Evolutionary conservation across 306 rosid genomes (phyloP).

Genomic region (Gynostemma pentaphyllum): DNA sequence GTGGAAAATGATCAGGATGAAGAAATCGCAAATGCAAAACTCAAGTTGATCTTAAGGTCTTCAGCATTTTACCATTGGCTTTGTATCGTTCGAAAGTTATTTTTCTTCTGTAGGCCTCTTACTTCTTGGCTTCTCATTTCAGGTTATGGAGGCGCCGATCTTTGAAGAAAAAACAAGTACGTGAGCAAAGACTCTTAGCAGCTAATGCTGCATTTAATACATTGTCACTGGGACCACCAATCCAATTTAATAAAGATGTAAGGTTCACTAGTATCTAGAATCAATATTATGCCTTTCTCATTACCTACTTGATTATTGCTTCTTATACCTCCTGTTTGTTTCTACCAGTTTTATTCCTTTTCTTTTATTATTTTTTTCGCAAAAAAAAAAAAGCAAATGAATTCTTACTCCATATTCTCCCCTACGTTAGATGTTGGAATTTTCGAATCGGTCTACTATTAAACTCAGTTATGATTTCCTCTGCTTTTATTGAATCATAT

Average conservation of each 20-base stretch:
- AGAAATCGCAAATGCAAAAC: slow-evolving; percentile 66
- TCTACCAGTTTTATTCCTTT: neutral
- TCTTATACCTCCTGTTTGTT: neutral
- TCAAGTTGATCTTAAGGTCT: slow-evolving; percentile 76
- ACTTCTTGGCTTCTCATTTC: slow-evolving; percentile 16
- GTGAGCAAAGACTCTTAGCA: slow-evolving; percentile 59
- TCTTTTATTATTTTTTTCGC: neutral
- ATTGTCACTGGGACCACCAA: slow-evolving; percentile 66
- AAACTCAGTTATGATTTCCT: neutral
- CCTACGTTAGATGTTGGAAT: neutral
- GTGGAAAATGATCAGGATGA: slow-evolving; percentile 27
- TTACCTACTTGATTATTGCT: neutral
- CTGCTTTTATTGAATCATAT: neutral
- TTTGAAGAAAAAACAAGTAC: slow-evolving; percentile 44
- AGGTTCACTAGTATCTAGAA: slow-evolving; percentile 23
- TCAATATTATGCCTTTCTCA: slow-evolving; percentile 8
- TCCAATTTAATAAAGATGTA: slow-evolving; percentile 49
- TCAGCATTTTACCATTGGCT: slow-evolving; percentile 13
- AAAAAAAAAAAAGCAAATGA: neutral
- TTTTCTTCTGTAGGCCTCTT: slow-evolving; percentile 7
- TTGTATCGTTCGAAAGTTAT: slow-evolving; percentile 3
- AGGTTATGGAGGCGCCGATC: slow-evolving; percentile 84
- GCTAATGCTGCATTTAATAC: slow-evolving; percentile 66
- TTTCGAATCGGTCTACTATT: neutral
- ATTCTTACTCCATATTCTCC: neutral